Conservation (phyloP, 2,329 filamentous ascomycete genomes). For the Pyrenochaeta sp. region DNA sequence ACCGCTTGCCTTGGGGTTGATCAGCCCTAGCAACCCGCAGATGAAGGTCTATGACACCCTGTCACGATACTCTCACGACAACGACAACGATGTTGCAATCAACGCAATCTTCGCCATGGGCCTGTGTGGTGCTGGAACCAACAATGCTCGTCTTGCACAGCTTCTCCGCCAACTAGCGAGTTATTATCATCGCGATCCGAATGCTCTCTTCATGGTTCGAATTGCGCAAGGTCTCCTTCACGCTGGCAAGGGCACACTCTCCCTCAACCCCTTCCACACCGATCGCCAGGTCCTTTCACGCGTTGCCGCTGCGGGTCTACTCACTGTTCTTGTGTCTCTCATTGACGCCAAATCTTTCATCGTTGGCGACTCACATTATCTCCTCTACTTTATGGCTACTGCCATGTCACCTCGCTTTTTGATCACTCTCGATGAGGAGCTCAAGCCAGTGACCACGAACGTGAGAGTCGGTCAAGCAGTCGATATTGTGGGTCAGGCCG, state of each 20-base stretch:
- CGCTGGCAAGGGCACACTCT: slow-evolving; percentile 98
- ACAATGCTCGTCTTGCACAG: slow-evolving; percentile 96
- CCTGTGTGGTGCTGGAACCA: slow-evolving; percentile 92
- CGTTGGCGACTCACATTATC: slow-evolving; percentile 79
- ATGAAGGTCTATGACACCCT: slow-evolving; percentile 99
- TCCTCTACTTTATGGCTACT: slow-evolving; percentile 95
- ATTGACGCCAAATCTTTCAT: slow-evolving; percentile 93
- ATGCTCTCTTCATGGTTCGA: slow-evolving; percentile 97
- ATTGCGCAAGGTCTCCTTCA: slow-evolving; percentile 97
- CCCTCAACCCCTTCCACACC: slow-evolving; percentile 98
- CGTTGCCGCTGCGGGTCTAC: slow-evolving; percentile 86
- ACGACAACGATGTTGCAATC: slow-evolving; percentile 96
- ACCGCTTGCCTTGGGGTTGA: slow-evolving; percentile 92
- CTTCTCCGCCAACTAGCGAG: slow-evolving; percentile 92
- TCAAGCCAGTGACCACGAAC: slow-evolving; percentile 93
- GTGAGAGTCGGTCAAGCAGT: slow-evolving; percentile 98
- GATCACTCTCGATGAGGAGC: slow-evolving; percentile 91
- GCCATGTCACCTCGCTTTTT: slow-evolving; percentile 98
- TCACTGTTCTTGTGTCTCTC: slow-evolving; percentile 89
- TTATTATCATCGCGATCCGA: slow-evolving; percentile 97
- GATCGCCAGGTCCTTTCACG: slow-evolving; percentile 94
- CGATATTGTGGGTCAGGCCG: slow-evolving; percentile 96
- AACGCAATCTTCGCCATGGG: slow-evolving; percentile 99
- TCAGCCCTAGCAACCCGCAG: slow-evolving; percentile 97
- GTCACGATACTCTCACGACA: slow-evolving; percentile 97